Conservation (phyloP, 257 asterid genomes). For the Solanum virginianum region DNA sequence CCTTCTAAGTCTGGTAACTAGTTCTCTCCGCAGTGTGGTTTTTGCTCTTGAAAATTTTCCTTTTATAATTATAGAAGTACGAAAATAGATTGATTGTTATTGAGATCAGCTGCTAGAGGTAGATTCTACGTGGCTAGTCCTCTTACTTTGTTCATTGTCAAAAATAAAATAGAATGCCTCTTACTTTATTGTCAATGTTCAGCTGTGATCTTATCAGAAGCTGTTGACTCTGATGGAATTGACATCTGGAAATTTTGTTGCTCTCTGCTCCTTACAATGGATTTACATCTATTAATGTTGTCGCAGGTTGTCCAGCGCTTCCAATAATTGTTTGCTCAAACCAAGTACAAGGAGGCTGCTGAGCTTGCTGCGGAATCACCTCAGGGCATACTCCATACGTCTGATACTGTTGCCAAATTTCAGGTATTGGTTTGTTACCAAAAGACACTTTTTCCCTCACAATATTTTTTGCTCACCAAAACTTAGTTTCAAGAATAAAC, state of each 20-base stretch:
- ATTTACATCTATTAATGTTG: background rate
- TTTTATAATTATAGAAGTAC: background rate
- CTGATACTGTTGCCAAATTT: constrained; percentile 91
- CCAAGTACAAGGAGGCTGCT: constrained; percentile 69
- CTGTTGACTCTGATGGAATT: background rate
- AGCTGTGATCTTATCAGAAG: background rate
- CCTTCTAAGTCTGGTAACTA: background rate
- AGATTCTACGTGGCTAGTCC: background rate
- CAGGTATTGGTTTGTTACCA: constrained; percentile 42
- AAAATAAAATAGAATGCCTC: background rate
- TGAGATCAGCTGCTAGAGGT: background rate
- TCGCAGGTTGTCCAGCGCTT: constrained; percentile 93
- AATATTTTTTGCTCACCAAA: background rate
- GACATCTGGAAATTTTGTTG: background rate
- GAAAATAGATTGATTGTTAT: background rate
- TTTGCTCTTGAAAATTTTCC: background rate
- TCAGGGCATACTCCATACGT: constrained; percentile 60
- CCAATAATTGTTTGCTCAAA: constrained; percentile 79
- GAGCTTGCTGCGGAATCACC: constrained; percentile 82
- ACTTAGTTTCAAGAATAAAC: background rate
- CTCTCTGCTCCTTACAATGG: background rate
- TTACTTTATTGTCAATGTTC: background rate
- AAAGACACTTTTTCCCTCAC: background rate
- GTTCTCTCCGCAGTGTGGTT: background rate
- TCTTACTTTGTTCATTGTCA: background rate